These are phyloP conservation scores for Penicillium angulare DNA, from an alignment of 495 filamentous ascomycete species.

Conservation along the genomic window DNA sequence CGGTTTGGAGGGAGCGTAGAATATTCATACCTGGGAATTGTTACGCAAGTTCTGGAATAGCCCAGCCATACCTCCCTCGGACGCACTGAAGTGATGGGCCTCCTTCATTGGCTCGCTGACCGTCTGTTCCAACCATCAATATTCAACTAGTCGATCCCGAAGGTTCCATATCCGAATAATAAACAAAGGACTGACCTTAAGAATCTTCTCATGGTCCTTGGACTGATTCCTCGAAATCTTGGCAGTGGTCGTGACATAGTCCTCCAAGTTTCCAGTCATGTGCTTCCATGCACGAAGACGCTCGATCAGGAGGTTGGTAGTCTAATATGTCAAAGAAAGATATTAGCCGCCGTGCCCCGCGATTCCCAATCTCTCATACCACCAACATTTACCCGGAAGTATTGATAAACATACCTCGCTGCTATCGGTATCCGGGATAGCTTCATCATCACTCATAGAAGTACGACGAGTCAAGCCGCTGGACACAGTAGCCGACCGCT, in stretches of 20 bases:
- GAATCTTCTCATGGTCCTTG: constrained; percentile 92
- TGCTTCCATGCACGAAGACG: constrained; percentile 95
- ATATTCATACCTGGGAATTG: constrained; percentile 75
- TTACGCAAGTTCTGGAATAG: constrained; percentile 90
- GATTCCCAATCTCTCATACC: too few relatives aligned
- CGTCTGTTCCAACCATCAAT: constrained; percentile 49
- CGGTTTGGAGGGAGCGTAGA: not conserved
- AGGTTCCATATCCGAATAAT: not conserved
- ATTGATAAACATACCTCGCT: constrained; percentile 57
- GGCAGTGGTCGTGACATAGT: constrained; percentile 79
- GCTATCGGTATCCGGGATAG: constrained; percentile 75
- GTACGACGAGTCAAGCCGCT: constrained; percentile 44
- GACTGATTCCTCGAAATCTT: constrained; percentile 79
- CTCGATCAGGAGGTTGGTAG: constrained; percentile 75
- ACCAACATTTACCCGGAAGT: not conserved
- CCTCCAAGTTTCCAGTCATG: constrained; percentile 83
- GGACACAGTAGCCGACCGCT: constrained; percentile 53
- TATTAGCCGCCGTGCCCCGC: constrained; percentile 14
- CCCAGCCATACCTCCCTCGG: constrained; percentile 75
- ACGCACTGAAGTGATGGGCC: constrained; percentile 87
- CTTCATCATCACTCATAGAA: constrained; percentile 56
- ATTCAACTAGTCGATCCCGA: not conserved
- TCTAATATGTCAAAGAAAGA: constrained; percentile 39
- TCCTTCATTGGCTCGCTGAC: constrained; percentile 83
- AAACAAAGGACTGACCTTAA: constrained; percentile 64